phyloP scores from a whole-genome alignment of 495 filamentous ascomycete species.

The Talaromyces nanjingensis region DNA sequence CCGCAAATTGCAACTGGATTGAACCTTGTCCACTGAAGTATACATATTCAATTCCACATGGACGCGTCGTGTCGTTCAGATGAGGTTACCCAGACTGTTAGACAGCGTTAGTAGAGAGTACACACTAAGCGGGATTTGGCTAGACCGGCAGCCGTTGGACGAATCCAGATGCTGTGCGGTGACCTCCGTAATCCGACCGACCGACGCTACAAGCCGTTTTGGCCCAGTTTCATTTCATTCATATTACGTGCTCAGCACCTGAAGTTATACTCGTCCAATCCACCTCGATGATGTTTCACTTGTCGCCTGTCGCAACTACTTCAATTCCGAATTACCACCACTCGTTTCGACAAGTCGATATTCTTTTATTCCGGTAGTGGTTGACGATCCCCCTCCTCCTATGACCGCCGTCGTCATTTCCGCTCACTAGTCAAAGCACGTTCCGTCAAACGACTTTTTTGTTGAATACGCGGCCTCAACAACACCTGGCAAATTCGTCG shows the following conservation, averaged over 20 bases:
- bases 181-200: not conserved
- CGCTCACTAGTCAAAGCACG: not conserved
- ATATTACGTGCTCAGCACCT: not conserved
- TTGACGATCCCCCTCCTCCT: not conserved
- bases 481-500: not conserved
- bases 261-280: not conserved
- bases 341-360: not conserved
- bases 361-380: not conserved
- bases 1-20: not conserved
- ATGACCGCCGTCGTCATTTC: not conserved
- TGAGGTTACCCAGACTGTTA: not conserved
- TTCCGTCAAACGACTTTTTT: not conserved
- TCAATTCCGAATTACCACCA: not conserved
- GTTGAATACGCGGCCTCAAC: not conserved
- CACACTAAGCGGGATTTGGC: not conserved
- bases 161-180: slow-evolving; percentile 1
- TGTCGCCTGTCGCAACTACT: not conserved
- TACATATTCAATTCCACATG: not conserved
- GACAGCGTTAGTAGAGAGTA: not conserved
- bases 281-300: not conserved
- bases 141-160: not conserved
- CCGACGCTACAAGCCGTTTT: slow-evolving; percentile 2
- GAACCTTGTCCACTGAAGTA: not conserved
- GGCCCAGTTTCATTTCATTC: not conserved
- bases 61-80: not conserved